phyloP scores from a whole-genome alignment of 2,329 filamentous ascomycete genomes.

The Colletotrichum chlorophyti region DNA sequence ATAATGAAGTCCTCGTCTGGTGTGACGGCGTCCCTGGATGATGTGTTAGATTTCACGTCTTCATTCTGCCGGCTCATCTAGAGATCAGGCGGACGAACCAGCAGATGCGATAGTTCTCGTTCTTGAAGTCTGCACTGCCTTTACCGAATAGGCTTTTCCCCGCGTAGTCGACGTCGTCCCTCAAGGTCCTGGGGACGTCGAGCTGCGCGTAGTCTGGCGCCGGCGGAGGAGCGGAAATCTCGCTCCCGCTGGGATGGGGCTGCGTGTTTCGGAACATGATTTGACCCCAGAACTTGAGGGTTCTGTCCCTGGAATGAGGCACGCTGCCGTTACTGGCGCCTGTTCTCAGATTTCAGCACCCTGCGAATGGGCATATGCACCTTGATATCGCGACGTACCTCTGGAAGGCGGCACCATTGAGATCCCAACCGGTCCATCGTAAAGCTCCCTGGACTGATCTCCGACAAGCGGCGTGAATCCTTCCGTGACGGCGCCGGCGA shows the following conservation, averaged over 20 bases:
- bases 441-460: constrained; percentile 44
- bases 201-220: constrained; percentile 59
- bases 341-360: neutral
- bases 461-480: constrained; percentile 52
- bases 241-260: constrained; percentile 49
- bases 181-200: constrained; percentile 53
- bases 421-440: constrained; percentile 49
- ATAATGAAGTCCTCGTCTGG: constrained; percentile 59
- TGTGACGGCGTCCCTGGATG: constrained; percentile 59
- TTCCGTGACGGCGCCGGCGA: constrained; percentile 59
- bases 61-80: neutral
- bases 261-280: constrained; percentile 55
- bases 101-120: constrained; percentile 63
- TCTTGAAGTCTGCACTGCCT: constrained; percentile 55
- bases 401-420: constrained; percentile 14
- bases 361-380: too few relatives aligned
- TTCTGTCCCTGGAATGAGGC: constrained; percentile 45
- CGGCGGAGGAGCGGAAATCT: constrained; percentile 55
- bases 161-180: constrained; percentile 56
- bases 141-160: constrained; percentile 60
- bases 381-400: neutral
- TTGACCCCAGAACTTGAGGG: constrained; percentile 58
- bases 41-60: neutral
- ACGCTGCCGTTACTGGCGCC: constrained; percentile 51
- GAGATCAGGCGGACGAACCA: constrained; percentile 44